Conservation (phyloP, 2,329 filamentous ascomycete genomes). For the Epichloe sp. region DNA sequence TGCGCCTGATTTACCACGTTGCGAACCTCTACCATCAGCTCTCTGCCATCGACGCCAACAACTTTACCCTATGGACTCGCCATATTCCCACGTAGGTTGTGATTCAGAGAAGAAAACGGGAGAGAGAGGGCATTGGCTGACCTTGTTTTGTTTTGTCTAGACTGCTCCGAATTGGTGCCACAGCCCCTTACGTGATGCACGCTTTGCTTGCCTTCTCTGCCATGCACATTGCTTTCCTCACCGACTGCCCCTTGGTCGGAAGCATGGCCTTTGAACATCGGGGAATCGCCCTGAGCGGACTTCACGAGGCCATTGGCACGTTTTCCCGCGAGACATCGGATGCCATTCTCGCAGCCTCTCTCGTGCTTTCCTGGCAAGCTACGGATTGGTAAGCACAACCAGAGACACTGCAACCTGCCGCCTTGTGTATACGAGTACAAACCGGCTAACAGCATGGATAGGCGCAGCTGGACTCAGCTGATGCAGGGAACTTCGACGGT, state of each 20-base stretch:
- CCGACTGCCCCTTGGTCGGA: constrained; percentile 70
- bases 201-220: constrained; percentile 88
- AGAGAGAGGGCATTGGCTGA: not conserved
- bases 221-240: constrained; percentile 82
- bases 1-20: constrained; percentile 84
- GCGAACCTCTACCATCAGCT: constrained; percentile 76
- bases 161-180: constrained; percentile 61
- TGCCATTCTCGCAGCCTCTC: constrained; percentile 79
- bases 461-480: constrained; percentile 84
- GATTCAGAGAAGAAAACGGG: not conserved
- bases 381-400: constrained; percentile 67
- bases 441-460: constrained; percentile 28
- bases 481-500: constrained; percentile 86
- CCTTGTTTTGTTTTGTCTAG: constrained; percentile 7
- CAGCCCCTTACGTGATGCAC: constrained; percentile 85
- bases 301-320: constrained; percentile 73
- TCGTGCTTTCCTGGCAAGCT: constrained; percentile 90
- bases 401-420: not conserved
- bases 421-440: not conserved
- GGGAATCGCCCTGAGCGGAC: constrained; percentile 69
- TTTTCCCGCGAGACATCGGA: constrained; percentile 84
- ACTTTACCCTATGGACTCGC: constrained; percentile 83
- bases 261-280: constrained; percentile 85
- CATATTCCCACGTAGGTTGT: constrained; percentile 75
- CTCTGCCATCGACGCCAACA: constrained; percentile 60